Evolutionary conservation across 805 yeast species (phyloP).

Genomic region (Lipomyces yamadae): DNA sequence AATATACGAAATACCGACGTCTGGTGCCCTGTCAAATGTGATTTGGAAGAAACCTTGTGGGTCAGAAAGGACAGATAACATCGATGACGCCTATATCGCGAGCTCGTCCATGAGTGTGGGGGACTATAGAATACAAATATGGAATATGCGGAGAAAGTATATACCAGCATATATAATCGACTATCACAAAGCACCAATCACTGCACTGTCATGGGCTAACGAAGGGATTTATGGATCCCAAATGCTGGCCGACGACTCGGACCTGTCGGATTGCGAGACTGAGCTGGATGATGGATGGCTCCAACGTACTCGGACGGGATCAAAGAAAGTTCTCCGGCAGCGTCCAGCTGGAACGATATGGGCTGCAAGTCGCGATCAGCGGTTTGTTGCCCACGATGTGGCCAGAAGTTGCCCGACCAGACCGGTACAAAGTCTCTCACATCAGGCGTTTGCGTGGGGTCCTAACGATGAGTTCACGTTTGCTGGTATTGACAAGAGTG

Average conservation of each 20-base stretch:
- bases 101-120: constrained; percentile 69
- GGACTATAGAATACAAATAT: constrained; percentile 68
- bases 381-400: constrained; percentile 56
- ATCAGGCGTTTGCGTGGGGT: constrained; percentile 64
- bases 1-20: constrained; percentile 70
- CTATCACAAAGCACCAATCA: constrained; percentile 55
- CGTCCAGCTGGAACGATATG: constrained; percentile 45
- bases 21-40: constrained; percentile 78
- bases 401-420: constrained; percentile 47
- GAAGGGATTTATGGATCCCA: constrained; percentile 27
- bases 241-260: not conserved
- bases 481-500: constrained; percentile 35
- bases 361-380: constrained; percentile 58
- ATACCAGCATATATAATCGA: constrained; percentile 66
- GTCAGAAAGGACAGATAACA: constrained; percentile 34
- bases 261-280: not conserved
- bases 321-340: constrained; percentile 1
- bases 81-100: constrained; percentile 67
- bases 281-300: constrained; percentile 5
- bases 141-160: constrained; percentile 70
- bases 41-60: constrained; percentile 62
- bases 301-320: not conserved
- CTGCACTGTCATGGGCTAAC: constrained; percentile 62
- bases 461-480: constrained; percentile 56
- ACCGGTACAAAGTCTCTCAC: constrained; percentile 57